phyloP scores from a whole-genome alignment of 257 asterid species.

The Gardenia jasminoides region DNA sequence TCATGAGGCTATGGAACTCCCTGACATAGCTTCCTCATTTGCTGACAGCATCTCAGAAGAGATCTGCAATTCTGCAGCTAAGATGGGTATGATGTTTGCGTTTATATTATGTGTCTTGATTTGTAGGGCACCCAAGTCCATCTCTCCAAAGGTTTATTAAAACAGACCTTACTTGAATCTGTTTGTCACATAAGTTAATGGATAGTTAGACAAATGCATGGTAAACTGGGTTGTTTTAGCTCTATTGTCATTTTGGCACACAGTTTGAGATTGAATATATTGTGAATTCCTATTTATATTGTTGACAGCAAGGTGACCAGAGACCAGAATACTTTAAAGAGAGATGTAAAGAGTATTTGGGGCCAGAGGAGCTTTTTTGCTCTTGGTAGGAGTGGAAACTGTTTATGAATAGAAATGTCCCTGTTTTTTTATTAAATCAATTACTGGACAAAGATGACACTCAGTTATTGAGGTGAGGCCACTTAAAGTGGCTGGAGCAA shows the following conservation, averaged over 20 bases:
- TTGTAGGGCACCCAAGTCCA: background rate
- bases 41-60: conserved; percentile 89
- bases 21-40: conserved; percentile 79
- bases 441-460: background rate
- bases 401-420: background rate
- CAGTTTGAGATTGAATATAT: background rate
- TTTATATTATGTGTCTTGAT: background rate
- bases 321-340: too few relatives aligned
- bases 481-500: background rate
- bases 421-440: background rate
- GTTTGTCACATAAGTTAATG: background rate
- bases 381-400: background rate
- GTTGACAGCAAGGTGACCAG: background rate
- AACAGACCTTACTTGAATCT: background rate
- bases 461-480: background rate
- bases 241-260: background rate
- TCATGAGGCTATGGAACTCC: conserved; percentile 71
- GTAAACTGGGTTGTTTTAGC: background rate
- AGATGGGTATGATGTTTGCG: conserved; percentile 72
- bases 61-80: conserved; percentile 95
- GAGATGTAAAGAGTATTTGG: background rate
- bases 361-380: background rate
- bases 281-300: background rate
- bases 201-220: background rate
- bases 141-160: conserved; percentile 1